Percentiles rank a stretch among this genome's conserved stretches.
These are phyloP conservation scores for Trypanosoma avium DNA, from an alignment of 208 protist genomes.

Conservation along the genomic window DNA sequence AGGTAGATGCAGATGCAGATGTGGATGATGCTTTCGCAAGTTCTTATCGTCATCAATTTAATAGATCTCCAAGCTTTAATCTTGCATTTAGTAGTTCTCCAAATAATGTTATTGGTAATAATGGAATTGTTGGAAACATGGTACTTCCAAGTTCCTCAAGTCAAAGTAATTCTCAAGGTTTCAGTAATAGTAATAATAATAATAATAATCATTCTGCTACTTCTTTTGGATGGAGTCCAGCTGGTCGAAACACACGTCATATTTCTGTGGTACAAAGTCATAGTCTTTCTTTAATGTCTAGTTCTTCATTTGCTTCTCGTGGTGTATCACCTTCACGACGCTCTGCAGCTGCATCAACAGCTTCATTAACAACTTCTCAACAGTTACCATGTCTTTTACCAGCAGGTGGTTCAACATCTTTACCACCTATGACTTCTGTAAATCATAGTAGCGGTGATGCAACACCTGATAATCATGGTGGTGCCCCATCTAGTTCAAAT, in stretches of 20 bases:
- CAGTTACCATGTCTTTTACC: conserved; percentile 18
- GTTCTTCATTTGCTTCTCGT: conserved; percentile 32
- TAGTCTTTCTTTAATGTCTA: conserved; percentile 26
- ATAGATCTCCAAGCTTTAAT: conserved; percentile 9
- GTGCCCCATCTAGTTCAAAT: not conserved
- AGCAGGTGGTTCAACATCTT: conserved; percentile 6
- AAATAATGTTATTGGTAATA: not conserved
- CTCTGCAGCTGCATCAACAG: conserved; percentile 34
- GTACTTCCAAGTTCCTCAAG: no score
- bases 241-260: conserved; percentile 5
- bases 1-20: conserved; percentile 35
- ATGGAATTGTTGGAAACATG: not conserved
- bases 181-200: conserved; percentile 1
- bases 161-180: not conserved
- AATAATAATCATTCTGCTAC: conserved; percentile 8
- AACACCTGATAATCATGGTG: not conserved
- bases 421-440: not conserved
- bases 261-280: conserved; percentile 11
- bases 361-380: conserved; percentile 26
- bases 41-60: not conserved
- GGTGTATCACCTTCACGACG: conserved; percentile 55
- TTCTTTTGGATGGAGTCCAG: conserved; percentile 14
- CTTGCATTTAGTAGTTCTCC: conserved; percentile 9
- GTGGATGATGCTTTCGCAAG: conserved; percentile 22
- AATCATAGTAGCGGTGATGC: conserved; percentile 23